phyloP scores from a whole-genome alignment of 23 red algal genomes.

The Agarophyton chilense region DNA sequence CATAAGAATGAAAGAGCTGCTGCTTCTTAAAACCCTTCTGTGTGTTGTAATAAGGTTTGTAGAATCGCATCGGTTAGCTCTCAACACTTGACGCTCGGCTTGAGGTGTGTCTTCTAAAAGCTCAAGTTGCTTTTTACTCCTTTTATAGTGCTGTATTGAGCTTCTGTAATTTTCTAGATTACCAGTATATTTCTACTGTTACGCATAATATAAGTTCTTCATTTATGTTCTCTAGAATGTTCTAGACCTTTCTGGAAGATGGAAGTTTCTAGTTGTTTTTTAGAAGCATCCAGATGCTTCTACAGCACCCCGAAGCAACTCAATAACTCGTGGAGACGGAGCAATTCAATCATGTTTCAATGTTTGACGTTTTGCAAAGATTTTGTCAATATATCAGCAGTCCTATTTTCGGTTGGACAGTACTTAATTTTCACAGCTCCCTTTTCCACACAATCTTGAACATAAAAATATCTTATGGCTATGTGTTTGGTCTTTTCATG shows the following conservation, averaged over 20 bases:
- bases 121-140: too few species aligned
- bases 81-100: background rate
- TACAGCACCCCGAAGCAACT: background rate
- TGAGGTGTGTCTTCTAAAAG: background rate
- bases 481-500: conserved; percentile 24
- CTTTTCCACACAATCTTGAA: conserved; percentile 28
- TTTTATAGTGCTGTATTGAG: background rate
- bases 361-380: background rate
- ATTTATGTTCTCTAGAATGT: background rate
- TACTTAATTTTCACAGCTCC: background rate
- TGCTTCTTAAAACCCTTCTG: too few species aligned
- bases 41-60: too few species aligned
- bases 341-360: background rate
- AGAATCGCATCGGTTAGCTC: too few species aligned
- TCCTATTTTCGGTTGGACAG: conserved; percentile 1
- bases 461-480: background rate
- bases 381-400: conserved; percentile 21
- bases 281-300: conserved; percentile 24
- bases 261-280: background rate
- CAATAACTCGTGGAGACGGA: background rate
- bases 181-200: background rate
- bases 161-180: background rate
- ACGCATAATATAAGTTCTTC: background rate
- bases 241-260: background rate
- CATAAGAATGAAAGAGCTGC: too few species aligned